These are phyloP conservation scores for Oryza meyeriana DNA, from an alignment of 176 grass and related monocot species.

Conservation along the genomic window DNA sequence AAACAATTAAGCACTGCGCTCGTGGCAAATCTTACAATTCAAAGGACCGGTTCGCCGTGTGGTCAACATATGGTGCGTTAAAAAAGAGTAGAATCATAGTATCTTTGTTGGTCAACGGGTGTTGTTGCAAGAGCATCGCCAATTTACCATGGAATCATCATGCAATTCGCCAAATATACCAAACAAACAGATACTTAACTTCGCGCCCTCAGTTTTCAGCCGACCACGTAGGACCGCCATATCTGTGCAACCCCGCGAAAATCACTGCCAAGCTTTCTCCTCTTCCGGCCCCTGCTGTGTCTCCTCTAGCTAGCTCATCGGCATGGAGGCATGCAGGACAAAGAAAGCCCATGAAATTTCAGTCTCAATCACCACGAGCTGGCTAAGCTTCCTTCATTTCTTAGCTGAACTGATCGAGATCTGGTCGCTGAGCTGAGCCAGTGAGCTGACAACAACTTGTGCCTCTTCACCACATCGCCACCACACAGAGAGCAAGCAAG, in stretches of 20 bases:
- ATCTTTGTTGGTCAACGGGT: background rate
- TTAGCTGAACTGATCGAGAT: background rate
- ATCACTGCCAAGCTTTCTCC: constrained; percentile 51
- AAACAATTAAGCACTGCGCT: background rate
- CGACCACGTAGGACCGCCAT: constrained; percentile 48
- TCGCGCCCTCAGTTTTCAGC: background rate
- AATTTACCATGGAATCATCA: background rate
- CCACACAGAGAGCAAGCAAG: constrained; percentile 16
- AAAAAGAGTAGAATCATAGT: background rate
- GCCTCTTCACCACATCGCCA: background rate
- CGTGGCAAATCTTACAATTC: background rate
- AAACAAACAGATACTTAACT: background rate
- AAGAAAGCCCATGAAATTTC: background rate
- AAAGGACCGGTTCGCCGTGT: background rate
- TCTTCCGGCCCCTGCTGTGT: background rate
- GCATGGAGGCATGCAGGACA: background rate
- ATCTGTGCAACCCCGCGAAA: constrained; percentile 36
- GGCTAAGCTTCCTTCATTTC: background rate
- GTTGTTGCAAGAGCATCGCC: background rate
- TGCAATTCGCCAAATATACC: background rate
- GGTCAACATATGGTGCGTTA: background rate
- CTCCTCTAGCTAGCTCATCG: background rate
- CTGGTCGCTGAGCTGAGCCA: constrained; percentile 9
- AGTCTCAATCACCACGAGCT: background rate
- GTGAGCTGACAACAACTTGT: constrained; percentile 13